Evolutionary conservation across 208 protist genomes (phyloP).

Genomic region (Crithidia fasciculata): DNA sequence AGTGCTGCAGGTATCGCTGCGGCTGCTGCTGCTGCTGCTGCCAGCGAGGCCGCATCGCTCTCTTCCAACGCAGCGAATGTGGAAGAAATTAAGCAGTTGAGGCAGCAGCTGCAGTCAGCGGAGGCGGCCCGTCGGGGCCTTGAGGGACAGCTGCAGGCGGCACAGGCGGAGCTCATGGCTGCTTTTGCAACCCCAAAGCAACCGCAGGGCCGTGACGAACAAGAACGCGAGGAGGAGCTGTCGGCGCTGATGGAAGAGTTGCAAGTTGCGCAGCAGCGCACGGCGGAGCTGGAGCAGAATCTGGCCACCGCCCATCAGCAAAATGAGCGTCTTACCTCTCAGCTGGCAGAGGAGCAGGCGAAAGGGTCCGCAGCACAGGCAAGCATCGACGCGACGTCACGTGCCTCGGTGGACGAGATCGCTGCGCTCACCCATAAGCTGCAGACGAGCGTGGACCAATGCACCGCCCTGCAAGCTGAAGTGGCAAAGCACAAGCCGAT

Average conservation of each 20-base stretch:
- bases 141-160: constrained; percentile 18
- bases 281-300: neutral
- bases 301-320: constrained; percentile 16
- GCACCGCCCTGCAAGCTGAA: neutral
- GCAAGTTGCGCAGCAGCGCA: constrained; percentile 5
- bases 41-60: neutral
- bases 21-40: neutral
- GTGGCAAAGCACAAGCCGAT: constrained; percentile 2
- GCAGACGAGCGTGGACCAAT: neutral
- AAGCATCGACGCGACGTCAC: neutral
- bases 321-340: constrained; percentile 42
- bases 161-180: constrained; percentile 9
- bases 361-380: constrained; percentile 49
- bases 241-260: neutral
- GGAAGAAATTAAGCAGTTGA: neutral
- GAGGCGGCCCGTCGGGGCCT: neutral
- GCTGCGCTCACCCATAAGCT: neutral
- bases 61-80: neutral
- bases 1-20: too few species aligned
- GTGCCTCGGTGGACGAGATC: neutral
- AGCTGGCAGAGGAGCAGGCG: constrained; percentile 55
- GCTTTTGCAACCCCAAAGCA: neutral
- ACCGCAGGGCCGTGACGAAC: neutral
- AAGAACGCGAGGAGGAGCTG: constrained; percentile 7
- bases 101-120: constrained; percentile 15